Evolutionary conservation across 257 asterid genomes (phyloP).

Genomic region (Echites panduratus): DNA sequence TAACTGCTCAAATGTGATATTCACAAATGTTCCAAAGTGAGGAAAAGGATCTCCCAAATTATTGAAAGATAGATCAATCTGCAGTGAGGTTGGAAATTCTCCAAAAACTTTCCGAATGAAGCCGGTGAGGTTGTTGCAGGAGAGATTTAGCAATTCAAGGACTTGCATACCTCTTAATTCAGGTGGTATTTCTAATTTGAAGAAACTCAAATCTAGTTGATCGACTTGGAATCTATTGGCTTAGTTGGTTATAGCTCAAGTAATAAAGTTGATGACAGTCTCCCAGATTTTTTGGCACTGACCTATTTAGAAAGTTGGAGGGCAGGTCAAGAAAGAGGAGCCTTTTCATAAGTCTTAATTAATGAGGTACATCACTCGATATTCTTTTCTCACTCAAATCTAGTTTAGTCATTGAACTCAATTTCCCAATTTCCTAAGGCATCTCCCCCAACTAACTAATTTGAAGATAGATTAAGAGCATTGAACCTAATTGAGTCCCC

Average conservation of each 20-base stretch:
- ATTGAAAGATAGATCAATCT: constrained; percentile 21
- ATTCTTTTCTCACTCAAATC: constrained; percentile 21
- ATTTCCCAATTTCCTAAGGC: constrained; percentile 19
- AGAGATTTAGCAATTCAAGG: constrained; percentile 24
- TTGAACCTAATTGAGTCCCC: constrained; percentile 16
- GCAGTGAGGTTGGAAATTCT: constrained; percentile 7
- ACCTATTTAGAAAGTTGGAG: constrained; percentile 22
- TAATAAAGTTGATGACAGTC: constrained; percentile 10
- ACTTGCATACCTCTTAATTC: neutral
- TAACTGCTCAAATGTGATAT: constrained; percentile 15
- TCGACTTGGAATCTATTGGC: constrained; percentile 20
- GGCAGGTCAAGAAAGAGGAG: constrained; percentile 19
- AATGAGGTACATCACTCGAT: constrained; percentile 22
- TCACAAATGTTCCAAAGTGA: constrained; percentile 16
- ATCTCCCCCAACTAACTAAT: constrained; percentile 23
- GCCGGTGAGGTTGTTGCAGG: constrained; percentile 31
- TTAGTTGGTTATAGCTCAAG: constrained; percentile 23
- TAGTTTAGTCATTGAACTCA: constrained; percentile 16
- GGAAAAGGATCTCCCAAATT: constrained; percentile 23
- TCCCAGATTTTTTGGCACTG: constrained; percentile 24
- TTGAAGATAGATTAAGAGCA: constrained; percentile 26
- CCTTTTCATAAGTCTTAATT: constrained; percentile 11
- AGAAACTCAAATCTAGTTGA: constrained; percentile 25
- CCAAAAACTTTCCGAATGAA: constrained; percentile 18
- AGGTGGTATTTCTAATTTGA: constrained; percentile 24